Base-by-base conservation (phyloP, 2,329 filamentous ascomycete species). In the Dactylellina cionopaga region DNA sequence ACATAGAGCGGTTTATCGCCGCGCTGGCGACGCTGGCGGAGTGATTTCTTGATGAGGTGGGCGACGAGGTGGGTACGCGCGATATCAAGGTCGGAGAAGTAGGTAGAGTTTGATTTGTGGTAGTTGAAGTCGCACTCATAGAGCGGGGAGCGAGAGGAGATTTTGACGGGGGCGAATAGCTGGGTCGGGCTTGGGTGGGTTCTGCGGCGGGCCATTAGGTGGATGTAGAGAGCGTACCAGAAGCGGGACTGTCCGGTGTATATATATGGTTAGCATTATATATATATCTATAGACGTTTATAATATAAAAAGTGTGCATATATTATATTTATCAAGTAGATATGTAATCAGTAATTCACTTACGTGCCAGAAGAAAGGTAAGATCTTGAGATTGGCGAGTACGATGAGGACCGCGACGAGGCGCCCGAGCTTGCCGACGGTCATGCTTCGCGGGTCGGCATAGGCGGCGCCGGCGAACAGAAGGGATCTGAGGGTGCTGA, bases 121-220 rank as follows among this genome's bases (percentile, higher is more conserved):
- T 92, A 78, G 82, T 95, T 94, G 83, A 92, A 92, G 82, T 96
- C 93, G 77, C 89, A 92, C 81, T 96, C 92, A 76, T 90, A 85
- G 59, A 90, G 81, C 0, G 90, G 86, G 11, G 89, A 86, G 78
- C 88, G 87, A 5, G 89, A 87, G 37, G 84, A 83, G 13, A 89
- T 87, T 68, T 91, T 87, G 55, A 90, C 82, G 49, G 90, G 89
- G 51, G 88, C 86, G 82, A 94, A 95, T 75, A 95, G 86, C 39
- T 89, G 86, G 72, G 87, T 84, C 1, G 88, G 85, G 46, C 83
- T 82, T 74, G 86, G 84, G 19, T 80, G 80, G 69, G 82, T 82
- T 62, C 81, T 80, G 46, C 83, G 83, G 74, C 83, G 84, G 65
- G 85, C 78, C 65, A 85, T 79, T 75, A 85, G 80, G 78, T 89